Percentiles rank a stretch among this genome's conserved stretches.
These are phyloP conservation scores for Candida schatavii DNA, from an alignment of 805 yeast species.

Conservation along the genomic window DNA sequence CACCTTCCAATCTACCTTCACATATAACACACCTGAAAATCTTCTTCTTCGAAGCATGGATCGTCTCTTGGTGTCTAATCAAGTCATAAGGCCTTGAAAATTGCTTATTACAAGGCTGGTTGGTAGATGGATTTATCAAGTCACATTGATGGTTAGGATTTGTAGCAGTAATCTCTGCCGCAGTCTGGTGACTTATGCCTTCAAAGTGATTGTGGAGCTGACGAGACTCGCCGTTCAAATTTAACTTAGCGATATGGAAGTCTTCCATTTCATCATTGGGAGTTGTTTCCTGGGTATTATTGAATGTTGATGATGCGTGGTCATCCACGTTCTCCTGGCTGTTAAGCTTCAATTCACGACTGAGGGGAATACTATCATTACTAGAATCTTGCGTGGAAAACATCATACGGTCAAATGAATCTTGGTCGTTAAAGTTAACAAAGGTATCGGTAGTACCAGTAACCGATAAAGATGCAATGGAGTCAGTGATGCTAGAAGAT, in stretches of 20 bases:
- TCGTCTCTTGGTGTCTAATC: conserved; percentile 47
- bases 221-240: not conserved
- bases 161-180: conserved; percentile 30
- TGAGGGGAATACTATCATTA: not conserved
- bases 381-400: not conserved
- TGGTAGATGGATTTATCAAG: conserved; percentile 58
- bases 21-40: conserved; percentile 45
- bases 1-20: conserved; percentile 45
- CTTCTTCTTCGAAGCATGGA: conserved; percentile 46
- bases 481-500: conserved; percentile 1
- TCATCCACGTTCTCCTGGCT: conserved; percentile 2
- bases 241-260: conserved; percentile 2
- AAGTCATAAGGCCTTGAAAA: conserved; percentile 69
- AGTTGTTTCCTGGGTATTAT: conserved; percentile 4
- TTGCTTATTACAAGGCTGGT: conserved; percentile 65
- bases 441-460: not conserved
- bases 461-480: conserved; percentile 1
- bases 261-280: conserved; percentile 2
- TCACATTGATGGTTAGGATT: conserved; percentile 54
- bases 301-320: conserved; percentile 6
- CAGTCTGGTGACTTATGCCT: conserved; percentile 16
- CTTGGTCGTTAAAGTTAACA: not conserved
- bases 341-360: no score
- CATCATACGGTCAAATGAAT: not conserved
- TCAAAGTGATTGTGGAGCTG: conserved; percentile 3